Base-by-base conservation (phyloP, 2,329 filamentous ascomycete genomes). In the Hirsutella thompsonii region DNA sequence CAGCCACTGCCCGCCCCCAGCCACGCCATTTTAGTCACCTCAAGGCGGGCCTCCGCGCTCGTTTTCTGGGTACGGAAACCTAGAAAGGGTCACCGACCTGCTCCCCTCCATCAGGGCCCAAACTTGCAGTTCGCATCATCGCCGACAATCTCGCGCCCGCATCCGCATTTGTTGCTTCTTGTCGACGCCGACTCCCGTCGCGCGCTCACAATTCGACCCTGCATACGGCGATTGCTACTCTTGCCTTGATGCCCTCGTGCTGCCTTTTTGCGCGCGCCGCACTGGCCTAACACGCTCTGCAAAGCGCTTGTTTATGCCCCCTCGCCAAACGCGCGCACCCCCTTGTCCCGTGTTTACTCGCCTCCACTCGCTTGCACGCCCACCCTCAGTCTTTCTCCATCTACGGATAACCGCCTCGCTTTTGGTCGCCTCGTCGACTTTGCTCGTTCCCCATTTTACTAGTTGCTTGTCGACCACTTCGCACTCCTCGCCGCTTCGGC, bases 11-110 rank as follows among this genome's bases (percentile, higher is more conserved):
- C 30, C 30, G 11, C 42, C 52, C 58, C 60, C 60, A 63, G 60
- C 60, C 60, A 63, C 60, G 55, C 54, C 54, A 54, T 63, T 63
- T 55, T 58, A 54, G 42, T 46, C 44, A 44, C 45, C 49, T 16
- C 32, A 18, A 18, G 32, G 14, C 32, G 5, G 32, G 4, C 23
- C 23, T 26, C n/a, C n/a, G n/a, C 23, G 23, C 23, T 26, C 23
- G 23, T 26, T 26, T 26, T 26, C 23, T 26, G 23, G 46, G 10
- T 20, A 35, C 34, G 11, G 19, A 36, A 46, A 49, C 48, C 47
- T 49, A 34, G 20, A 39, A 33, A 38, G 26, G 37, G 37, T 38
- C 37, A 26, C 18, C 37, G 21, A 35, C 32, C 38, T 34, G 38
- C 16, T 36, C 48, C 48, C 48, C 49, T 37, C 42, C 38, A 33